phyloP scores from a whole-genome alignment of 148 eudicot species.

The Rhododendron ovatum region DNA sequence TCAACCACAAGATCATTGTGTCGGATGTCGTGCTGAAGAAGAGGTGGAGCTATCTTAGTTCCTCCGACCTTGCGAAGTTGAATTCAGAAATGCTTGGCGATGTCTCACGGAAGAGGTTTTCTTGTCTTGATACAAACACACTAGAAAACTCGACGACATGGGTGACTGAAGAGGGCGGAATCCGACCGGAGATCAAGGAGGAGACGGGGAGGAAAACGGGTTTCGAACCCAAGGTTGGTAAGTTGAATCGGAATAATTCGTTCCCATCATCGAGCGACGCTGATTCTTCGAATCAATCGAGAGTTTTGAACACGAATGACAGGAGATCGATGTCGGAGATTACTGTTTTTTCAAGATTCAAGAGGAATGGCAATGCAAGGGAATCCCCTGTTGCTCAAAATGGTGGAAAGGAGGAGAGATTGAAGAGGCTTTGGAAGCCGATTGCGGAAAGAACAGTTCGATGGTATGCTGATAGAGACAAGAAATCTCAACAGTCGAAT shows the following conservation, averaged over 20 bases:
- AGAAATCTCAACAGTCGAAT: background rate
- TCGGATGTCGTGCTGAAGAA: conserved; percentile 61
- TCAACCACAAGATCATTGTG: conserved; percentile 62
- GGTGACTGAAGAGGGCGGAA: conserved; percentile 3
- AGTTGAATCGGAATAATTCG: conserved; percentile 18
- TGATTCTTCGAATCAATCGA: background rate
- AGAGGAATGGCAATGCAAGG: background rate
- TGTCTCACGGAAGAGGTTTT: conserved; percentile 40
- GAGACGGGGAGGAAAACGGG: conserved; percentile 45
- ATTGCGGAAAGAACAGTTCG: conserved; percentile 5
- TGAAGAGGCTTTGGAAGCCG: background rate
- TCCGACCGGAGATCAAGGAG: conserved; percentile 29
- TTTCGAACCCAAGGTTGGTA: conserved; percentile 34
- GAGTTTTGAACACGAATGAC: background rate
- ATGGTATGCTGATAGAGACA: conserved; percentile 75
- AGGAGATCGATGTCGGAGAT: background rate
- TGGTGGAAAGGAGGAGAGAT: background rate
- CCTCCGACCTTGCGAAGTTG: conserved; percentile 61
- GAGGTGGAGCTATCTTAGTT: conserved; percentile 76
- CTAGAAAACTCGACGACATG: background rate
- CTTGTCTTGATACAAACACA: conserved; percentile 6
- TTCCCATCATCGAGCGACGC: background rate
- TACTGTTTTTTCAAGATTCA: background rate
- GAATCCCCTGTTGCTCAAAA: background rate
- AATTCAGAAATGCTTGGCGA: conserved; percentile 63